A percentile compares a stretch with the other conserved stretches of the same genome.
These are phyloP conservation scores for Zarea fungicola DNA, from an alignment of 2,329 filamentous ascomycete genomes.

Conservation along the genomic window DNA sequence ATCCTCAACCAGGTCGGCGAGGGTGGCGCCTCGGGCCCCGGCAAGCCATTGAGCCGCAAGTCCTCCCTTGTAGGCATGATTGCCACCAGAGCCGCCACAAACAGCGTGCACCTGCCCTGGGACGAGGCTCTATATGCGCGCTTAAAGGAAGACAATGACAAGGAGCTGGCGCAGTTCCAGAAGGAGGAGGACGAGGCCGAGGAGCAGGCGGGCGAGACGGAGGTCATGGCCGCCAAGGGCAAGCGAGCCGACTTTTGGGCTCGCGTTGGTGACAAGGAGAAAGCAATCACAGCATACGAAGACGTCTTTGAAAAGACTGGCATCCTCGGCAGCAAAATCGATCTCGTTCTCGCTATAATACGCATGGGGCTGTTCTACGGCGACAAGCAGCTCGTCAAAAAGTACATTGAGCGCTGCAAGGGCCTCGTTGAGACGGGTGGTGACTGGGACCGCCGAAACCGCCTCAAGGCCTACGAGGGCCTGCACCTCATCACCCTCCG, in stretches of 20 bases:
- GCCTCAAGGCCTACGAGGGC: conserved; percentile 97
- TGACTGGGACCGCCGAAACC: conserved; percentile 97
- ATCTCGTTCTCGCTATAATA: conserved; percentile 93
- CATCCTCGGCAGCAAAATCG: conserved; percentile 93
- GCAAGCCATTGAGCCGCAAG: conserved; percentile 61
- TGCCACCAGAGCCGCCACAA: conserved; percentile 62
- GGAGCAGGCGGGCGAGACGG: conserved; percentile 93
- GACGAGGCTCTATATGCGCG: conserved; percentile 81
- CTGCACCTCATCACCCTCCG: conserved; percentile 88
- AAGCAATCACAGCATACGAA: conserved; percentile 88
- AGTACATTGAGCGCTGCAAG: conserved; percentile 85
- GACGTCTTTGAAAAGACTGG: conserved; percentile 95
- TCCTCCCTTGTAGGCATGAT: conserved; percentile 70
- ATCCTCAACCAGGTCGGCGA: conserved; percentile 75
- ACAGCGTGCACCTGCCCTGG: conserved; percentile 73
- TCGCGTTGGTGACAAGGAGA: conserved; percentile 95
- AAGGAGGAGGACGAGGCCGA: conserved; percentile 90
- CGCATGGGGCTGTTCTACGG: conserved; percentile 94
- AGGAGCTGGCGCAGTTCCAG: conserved; percentile 69
- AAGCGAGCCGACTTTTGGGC: conserved; percentile 97
- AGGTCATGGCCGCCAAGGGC: conserved; percentile 85
- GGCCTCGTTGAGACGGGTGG: conserved; percentile 88
- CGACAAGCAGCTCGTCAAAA: conserved; percentile 87
- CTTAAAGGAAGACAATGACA: conserved; percentile 70
- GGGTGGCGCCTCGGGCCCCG: conserved; percentile 40